Evolutionary conservation across 1,139 yeast genomes (phyloP).

Genomic region (Geotrichum carabidarum): DNA sequence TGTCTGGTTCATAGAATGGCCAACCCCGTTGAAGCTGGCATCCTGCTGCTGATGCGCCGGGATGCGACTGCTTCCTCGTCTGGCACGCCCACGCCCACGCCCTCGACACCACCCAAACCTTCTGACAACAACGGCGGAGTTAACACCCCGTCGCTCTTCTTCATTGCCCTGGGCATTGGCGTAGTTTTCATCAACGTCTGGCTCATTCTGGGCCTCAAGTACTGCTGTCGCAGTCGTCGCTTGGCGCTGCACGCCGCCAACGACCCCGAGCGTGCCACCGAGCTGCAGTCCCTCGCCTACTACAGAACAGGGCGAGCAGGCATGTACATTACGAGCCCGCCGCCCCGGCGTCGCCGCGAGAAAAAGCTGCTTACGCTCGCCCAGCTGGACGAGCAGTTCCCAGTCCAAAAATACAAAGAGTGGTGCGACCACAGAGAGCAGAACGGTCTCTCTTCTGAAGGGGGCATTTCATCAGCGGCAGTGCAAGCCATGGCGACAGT

Average conservation of each 20-base stretch:
- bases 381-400: conserved; percentile 64
- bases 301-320: conserved; percentile 11
- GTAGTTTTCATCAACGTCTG: conserved; percentile 38
- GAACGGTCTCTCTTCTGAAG: conserved; percentile 25
- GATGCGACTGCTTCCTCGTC: not conserved
- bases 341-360: conserved; percentile 14
- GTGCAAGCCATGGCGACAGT: conserved; percentile 5
- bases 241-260: too few relatives aligned
- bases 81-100: not conserved
- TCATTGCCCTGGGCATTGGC: conserved; percentile 40
- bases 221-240: conserved; percentile 33
- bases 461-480: conserved; percentile 26
- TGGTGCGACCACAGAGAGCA: conserved; percentile 26
- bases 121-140: not conserved
- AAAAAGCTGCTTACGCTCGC: conserved; percentile 44
- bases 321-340: too few relatives aligned
- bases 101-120: not conserved
- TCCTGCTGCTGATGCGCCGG: too few relatives aligned
- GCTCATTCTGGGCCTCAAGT: conserved; percentile 37
- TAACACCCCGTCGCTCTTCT: conserved; percentile 34
- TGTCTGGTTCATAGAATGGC: too few relatives aligned
- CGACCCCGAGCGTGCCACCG: not conserved
- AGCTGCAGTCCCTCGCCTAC: not conserved
- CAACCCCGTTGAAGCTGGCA: too few relatives aligned
- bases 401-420: conserved; percentile 51